Evolutionary conservation across 2,329 filamentous ascomycete species (phyloP), one percentile per base, ranked within the genome.

Genomic region (Zymoseptoria tritici): DNA sequence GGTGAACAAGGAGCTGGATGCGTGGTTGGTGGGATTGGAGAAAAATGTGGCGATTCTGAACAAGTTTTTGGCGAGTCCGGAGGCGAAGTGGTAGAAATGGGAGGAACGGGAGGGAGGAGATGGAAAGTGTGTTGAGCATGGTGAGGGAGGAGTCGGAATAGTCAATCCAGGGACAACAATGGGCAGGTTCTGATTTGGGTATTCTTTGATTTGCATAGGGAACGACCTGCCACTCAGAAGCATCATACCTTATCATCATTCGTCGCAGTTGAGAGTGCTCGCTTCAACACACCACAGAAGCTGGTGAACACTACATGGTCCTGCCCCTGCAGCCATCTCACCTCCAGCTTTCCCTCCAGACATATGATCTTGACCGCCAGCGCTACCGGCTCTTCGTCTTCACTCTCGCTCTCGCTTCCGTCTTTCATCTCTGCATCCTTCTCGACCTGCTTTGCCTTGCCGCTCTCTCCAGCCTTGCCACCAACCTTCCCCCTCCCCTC

Each of bases 221-320:
- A 16, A 11, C 9, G 9, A 42, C 13, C 36, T 11, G 16, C 16
- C 36, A 2, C 16, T 7, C 3, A 46, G 13, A 16, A 46, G 36
- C 36, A n/a, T 46, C 36, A 46, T 46, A n/a, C 16, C 3, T n/a
- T 46, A 4, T 13, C 5, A 6, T 46, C 11, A 16, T n/a, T 46
- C 36, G 5, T 46, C 13, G 36, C 13, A n/a, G 36, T 13, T 4
- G 36, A 46, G 36, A 71, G 46, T 2, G 65, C 56, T n/a, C 68
- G 58, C 72, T 85, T 89, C 52, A 95, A 64, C 78, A 92, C 91
- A 0, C 90, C 91, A 61, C 86, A 88, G 63, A 99, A 91, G 71
- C 92, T 97, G 75, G 95, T 89, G 73, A 93, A 96, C 0, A 94
- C 70, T 0, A 86, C 80, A 19, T 82, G 78, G 65, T 96, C 89